Evolutionary conservation across 2,329 filamentous ascomycete species (phyloP).

Genomic region (Pestalotiopsis sp.): DNA sequence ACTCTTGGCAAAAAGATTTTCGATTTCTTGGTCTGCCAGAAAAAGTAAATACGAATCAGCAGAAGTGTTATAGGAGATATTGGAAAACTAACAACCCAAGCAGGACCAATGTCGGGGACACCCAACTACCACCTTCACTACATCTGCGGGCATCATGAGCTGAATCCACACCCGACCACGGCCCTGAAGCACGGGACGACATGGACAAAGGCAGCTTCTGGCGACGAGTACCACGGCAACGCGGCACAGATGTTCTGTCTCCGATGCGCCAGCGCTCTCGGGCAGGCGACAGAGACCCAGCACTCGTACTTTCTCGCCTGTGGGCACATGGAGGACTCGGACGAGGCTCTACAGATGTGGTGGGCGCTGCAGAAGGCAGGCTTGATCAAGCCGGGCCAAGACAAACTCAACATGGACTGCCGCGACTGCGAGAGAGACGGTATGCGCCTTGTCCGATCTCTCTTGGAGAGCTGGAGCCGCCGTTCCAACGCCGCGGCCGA

Average conservation of each 20-base stretch:
- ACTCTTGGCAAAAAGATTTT: too few species aligned
- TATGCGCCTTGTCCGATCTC: background rate
- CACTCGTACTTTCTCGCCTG: background rate
- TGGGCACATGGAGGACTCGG: background rate
- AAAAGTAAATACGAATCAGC: too few species aligned
- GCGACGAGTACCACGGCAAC: background rate
- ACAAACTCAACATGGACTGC: background rate
- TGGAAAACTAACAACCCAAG: background rate
- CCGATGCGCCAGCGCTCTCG: background rate
- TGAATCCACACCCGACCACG: background rate
- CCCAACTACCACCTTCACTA: background rate
- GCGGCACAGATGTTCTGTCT: background rate
- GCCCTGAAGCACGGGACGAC: background rate
- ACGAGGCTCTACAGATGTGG: background rate
- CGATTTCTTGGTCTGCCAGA: too few species aligned
- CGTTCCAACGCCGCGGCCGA: too few species aligned
- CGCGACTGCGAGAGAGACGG: background rate
- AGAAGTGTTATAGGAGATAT: background rate
- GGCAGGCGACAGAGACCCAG: background rate
- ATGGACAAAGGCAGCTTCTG: background rate
- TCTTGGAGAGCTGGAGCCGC: background rate
- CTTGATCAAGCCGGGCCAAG: background rate
- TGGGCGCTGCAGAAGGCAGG: background rate
- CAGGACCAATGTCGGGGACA: background rate
- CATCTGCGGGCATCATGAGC: background rate